Base-by-base conservation (phyloP, 2,329 filamentous ascomycete species). In the Aspergillus novofumigatus region DNA sequence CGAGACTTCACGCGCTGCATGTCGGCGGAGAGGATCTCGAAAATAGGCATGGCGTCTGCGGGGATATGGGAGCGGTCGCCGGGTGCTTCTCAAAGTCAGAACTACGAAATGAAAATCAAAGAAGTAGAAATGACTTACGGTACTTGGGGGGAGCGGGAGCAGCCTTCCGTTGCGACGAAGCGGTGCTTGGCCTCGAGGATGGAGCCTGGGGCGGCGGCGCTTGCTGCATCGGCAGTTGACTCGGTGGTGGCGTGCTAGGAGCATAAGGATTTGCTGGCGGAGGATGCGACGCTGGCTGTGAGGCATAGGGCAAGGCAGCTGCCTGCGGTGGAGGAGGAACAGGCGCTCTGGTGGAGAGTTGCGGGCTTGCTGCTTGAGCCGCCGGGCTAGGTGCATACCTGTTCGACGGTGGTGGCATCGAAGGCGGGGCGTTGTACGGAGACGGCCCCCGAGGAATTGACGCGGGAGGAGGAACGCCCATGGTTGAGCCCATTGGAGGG, bases 21-120 rank as follows among this genome's bases (percentile, higher is more conserved):
- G 66, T 97, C 93, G 32, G 83, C 83, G 54, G 80, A 87, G 50
- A 99, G 82, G 41, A 95, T 84, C 53, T 96, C 90, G 54, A 90
- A 92, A 65, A 99, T 81, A 51, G 85, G 86, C 70, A 88, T 86
- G 14, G 93, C 91, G 52, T 81, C 81, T 11, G 85, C 73, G 0
- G 93, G 90, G 57, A 99, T 96, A 73, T 97, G 92, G 21, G 89
- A 91, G 51, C 93, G 87, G 73, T 97, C 93, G 65, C 93, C 93
- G 45, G 90, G 76, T 59, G 83, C 81, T 72, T 28, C 23, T 49
- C 47, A 42, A 51, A 57, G 53, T 68, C 58, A 66, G 59, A 41
- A 53, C 48, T n/a, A 29, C 48, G 8, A 20, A 58, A 58, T 29
- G 17, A 25, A 32, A 42, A 14, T 42, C 4, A 1, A 32, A 9